Evolutionary conservation across 306 rosid species (phyloP).

Genomic region (Acmispon strigosus): DNA sequence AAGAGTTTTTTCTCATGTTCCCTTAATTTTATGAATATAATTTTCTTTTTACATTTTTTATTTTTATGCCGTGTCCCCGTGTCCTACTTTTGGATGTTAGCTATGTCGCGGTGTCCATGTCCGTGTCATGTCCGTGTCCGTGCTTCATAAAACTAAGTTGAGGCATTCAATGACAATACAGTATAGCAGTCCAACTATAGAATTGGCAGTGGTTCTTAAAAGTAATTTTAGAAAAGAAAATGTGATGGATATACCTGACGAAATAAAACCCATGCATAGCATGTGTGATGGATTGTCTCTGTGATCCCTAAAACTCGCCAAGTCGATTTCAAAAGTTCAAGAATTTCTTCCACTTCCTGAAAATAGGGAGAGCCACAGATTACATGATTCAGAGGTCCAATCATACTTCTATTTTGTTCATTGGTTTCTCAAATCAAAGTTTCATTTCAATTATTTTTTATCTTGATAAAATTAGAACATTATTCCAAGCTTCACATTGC

Average conservation of each 20-base stretch:
- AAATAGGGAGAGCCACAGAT: slow-evolving; percentile 27
- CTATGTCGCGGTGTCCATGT: too few species aligned
- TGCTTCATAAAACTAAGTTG: neutral
- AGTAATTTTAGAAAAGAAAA: neutral
- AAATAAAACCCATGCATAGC: slow-evolving; percentile 95
- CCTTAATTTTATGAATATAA: too few species aligned
- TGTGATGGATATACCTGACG: slow-evolving; percentile 63
- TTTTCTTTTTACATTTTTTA: too few species aligned
- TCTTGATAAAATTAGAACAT: neutral
- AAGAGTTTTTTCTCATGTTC: too few species aligned
- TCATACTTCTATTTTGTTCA: neutral
- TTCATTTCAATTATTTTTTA: neutral
- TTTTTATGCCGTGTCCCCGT: too few species aligned
- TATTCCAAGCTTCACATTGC: slow-evolving; percentile 6
- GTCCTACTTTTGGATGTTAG: too few species aligned
- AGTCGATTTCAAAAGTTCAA: slow-evolving; percentile 91
- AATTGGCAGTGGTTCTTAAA: neutral
- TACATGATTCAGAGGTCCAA: neutral
- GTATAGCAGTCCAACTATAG: neutral
- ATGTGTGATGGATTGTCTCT: slow-evolving; percentile 90
- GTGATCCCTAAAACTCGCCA: slow-evolving; percentile 98
- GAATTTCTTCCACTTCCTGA: slow-evolving; percentile 96
- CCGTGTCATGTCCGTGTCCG: too few species aligned
- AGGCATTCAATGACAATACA: slow-evolving; percentile 2
- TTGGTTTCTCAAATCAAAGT: neutral